Percentiles rank a stretch among this genome's conserved stretches.
phyloP scores from a whole-genome alignment of 1,139 yeast genomes.

The Insectozyma bohioensis region DNA sequence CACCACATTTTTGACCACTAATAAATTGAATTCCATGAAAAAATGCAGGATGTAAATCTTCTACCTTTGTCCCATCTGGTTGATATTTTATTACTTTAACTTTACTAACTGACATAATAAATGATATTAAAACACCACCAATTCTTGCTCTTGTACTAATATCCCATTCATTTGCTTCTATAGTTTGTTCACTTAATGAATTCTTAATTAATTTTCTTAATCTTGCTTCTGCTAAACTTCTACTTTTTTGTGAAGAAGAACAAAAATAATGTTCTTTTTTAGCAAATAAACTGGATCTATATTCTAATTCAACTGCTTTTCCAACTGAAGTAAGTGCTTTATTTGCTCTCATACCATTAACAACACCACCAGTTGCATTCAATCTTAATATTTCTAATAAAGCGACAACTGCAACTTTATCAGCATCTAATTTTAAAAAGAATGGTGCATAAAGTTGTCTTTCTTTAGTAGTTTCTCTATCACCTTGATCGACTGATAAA shows the following conservation, averaged over 20 bases:
- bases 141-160: slow-evolving; percentile 69
- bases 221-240: slow-evolving; percentile 22
- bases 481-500: slow-evolving; percentile 14
- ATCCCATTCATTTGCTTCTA: slow-evolving; percentile 37
- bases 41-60: slow-evolving; percentile 86
- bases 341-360: slow-evolving; percentile 86
- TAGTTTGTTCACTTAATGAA: slow-evolving; percentile 15
- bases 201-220: slow-evolving; percentile 43
- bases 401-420: slow-evolving; percentile 80
- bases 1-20: slow-evolving; percentile 79
- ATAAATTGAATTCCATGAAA: slow-evolving; percentile 83
- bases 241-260: slow-evolving; percentile 31
- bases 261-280: slow-evolving; percentile 45
- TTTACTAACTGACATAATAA: slow-evolving; percentile 78
- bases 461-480: slow-evolving; percentile 31
- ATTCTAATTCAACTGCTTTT: slow-evolving; percentile 81
- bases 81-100: slow-evolving; percentile 76
- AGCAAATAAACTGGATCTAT: slow-evolving; percentile 63
- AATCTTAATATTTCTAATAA: slow-evolving; percentile 78
- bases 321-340: slow-evolving; percentile 82
- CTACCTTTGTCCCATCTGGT: slow-evolving; percentile 53
- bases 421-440: slow-evolving; percentile 67
- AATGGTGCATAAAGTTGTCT: slow-evolving; percentile 79
- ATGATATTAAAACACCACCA: slow-evolving; percentile 77
- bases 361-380: slow-evolving; percentile 71